These are phyloP conservation scores for Populus davidiana DNA, from an alignment of 345 rosid genomes.

Conservation along the genomic window DNA sequence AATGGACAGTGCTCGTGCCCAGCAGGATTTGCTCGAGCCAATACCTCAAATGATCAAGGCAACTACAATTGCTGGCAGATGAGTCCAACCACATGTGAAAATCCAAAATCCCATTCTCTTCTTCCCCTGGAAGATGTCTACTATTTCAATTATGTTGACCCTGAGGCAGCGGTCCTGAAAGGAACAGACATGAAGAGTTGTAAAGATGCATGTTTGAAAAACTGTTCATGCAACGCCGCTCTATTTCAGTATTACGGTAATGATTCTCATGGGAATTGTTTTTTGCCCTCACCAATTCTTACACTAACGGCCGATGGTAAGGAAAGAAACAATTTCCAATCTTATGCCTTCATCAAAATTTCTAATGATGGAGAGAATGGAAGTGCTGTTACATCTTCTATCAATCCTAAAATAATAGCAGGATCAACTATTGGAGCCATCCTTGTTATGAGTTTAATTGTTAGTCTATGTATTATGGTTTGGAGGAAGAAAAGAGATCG, in stretches of 20 bases:
- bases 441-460: background rate
- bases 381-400: no score
- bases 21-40: background rate
- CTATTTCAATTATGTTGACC: background rate
- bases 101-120: background rate
- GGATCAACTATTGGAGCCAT: background rate
- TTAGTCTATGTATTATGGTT: background rate
- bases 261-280: background rate
- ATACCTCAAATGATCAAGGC: background rate
- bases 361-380: background rate
- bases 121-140: background rate
- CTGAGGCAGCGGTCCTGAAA: background rate
- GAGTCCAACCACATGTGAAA: background rate
- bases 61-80: background rate
- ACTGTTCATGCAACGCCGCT: constrained; percentile 1
- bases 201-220: background rate
- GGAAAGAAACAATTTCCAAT: background rate
- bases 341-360: background rate
- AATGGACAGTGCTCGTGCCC: background rate
- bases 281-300: background rate
- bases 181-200: background rate
- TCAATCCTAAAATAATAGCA: background rate
- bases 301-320: background rate
- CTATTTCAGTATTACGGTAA: background rate
- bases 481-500: background rate